Percentiles rank a stretch among this genome's conserved stretches.
Conservation (phyloP, 2,329 filamentous ascomycete genomes). For the Talaromyces atroroseus region DNA sequence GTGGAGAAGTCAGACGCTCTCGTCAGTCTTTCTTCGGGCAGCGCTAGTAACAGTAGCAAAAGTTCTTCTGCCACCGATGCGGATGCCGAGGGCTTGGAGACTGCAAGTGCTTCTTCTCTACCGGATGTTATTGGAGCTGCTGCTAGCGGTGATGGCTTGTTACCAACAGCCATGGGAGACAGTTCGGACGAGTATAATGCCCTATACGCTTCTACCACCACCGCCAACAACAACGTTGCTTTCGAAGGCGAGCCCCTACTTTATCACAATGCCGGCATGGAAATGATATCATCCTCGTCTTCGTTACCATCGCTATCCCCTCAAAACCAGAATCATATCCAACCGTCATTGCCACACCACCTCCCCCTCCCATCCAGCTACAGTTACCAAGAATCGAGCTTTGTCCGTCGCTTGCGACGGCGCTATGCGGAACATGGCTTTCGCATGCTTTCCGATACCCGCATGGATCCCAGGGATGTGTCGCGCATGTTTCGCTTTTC, state of each 20-base stretch:
- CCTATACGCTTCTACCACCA: neutral
- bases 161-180: neutral
- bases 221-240: neutral
- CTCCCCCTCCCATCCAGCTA: constrained; percentile 47
- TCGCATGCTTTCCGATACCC: constrained; percentile 45
- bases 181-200: neutral
- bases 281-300: neutral
- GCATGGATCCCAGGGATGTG: constrained; percentile 46
- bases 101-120: constrained; percentile 1
- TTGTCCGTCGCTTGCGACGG: constrained; percentile 66
- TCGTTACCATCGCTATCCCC: neutral
- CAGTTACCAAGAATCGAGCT: constrained; percentile 59
- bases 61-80: neutral
- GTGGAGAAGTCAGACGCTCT: constrained; percentile 56
- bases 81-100: neutral
- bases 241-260: neutral
- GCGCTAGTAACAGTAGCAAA: neutral
- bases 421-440: constrained; percentile 59
- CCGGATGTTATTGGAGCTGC: neutral
- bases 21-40: constrained; percentile 38
- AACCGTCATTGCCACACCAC: constrained; percentile 20
- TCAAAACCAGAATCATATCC: constrained; percentile 21
- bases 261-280: neutral
- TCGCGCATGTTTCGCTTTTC: constrained; percentile 64
- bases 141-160: neutral